A percentile compares a stretch with the other conserved stretches of the same genome.
Conservation (phyloP, 768 basidiomycete species). For the Tricholoma matsutake region DNA sequence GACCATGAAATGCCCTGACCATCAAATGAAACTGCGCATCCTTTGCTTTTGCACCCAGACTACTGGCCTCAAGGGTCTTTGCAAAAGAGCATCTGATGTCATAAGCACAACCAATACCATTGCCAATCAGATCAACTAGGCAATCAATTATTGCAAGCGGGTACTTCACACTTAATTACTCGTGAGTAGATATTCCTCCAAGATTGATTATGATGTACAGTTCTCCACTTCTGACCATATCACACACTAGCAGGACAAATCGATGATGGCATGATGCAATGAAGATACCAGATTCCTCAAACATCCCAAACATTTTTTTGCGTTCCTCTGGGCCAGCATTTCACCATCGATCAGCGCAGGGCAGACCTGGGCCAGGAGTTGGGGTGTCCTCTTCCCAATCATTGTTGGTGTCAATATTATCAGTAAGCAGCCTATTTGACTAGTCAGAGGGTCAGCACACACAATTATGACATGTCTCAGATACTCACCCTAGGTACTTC, state of each 20-base stretch:
- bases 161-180: conserved; percentile 16
- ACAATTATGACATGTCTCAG: too few species aligned
- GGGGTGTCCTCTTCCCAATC: neutral
- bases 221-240: conserved; percentile 34
- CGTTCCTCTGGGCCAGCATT: conserved; percentile 1
- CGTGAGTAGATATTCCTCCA: conserved; percentile 17
- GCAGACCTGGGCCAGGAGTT: neutral
- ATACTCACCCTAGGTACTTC: too few species aligned
- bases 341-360: neutral
- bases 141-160: conserved; percentile 10
- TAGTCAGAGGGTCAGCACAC: too few species aligned
- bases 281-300: too few species aligned
- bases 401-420: conserved; percentile 12
- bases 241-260: conserved; percentile 24
- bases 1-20: too few species aligned
- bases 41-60: conserved; percentile 3
- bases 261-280: conserved; percentile 31
- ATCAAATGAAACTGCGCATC: conserved; percentile 4
- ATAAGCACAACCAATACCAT: too few species aligned
- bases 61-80: neutral
- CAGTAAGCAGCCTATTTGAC: conserved; percentile 1
- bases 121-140: conserved; percentile 6
- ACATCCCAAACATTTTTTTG: conserved; percentile 29
- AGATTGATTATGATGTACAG: too few species aligned
- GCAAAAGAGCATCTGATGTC: conserved; percentile 25